Evolutionary conservation across 495 filamentous ascomycete species (phyloP).

Genomic region (Trichoderma orchidacearum): DNA sequence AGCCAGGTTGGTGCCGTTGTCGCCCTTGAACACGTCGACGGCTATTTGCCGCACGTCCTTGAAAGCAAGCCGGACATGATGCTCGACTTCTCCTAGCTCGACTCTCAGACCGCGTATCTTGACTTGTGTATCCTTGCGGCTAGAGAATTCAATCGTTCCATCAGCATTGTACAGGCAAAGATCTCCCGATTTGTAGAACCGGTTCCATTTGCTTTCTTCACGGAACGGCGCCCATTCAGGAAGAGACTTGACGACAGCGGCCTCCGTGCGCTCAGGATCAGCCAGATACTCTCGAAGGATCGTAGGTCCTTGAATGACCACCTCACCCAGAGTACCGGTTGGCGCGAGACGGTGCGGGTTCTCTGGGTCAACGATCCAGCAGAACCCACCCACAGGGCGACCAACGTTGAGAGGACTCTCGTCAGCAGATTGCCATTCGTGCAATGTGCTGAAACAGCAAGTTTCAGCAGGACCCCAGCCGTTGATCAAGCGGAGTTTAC

Average conservation of each 20-base stretch:
- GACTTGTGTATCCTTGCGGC: conserved; percentile 25
- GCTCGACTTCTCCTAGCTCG: conserved; percentile 24
- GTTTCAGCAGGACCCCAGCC: conserved; percentile 35
- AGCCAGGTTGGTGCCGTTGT: conserved; percentile 3
- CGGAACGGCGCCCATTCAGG: conserved; percentile 3
- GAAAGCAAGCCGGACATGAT: conserved; percentile 1
- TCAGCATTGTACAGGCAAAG: conserved; percentile 35
- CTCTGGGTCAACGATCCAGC: conserved; percentile 43
- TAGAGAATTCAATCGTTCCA: conserved; percentile 14
- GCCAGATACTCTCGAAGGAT: conserved; percentile 30
- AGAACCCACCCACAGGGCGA: conserved; percentile 25
- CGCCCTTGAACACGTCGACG: conserved; percentile 16
- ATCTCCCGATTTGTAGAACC: conserved; percentile 38
- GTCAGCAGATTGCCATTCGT: conserved; percentile 7
- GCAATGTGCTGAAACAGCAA: conserved; percentile 2
- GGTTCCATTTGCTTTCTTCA: not conserved
- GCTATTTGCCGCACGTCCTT: conserved; percentile 6
- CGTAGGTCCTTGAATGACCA: conserved; percentile 27
- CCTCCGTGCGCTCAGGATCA: conserved; percentile 16
- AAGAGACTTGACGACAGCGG: not conserved
- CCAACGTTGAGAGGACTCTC: conserved; percentile 29
- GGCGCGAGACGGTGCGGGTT: conserved; percentile 33
- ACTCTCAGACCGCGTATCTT: conserved; percentile 26
- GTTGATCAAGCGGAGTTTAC: conserved; percentile 13
- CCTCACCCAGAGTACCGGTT: conserved; percentile 31